Evolutionary conservation across 2,329 filamentous ascomycete species (phyloP), one percentile per base, ranked within the genome.

Genomic region (Cladosporium halotolerans): DNA sequence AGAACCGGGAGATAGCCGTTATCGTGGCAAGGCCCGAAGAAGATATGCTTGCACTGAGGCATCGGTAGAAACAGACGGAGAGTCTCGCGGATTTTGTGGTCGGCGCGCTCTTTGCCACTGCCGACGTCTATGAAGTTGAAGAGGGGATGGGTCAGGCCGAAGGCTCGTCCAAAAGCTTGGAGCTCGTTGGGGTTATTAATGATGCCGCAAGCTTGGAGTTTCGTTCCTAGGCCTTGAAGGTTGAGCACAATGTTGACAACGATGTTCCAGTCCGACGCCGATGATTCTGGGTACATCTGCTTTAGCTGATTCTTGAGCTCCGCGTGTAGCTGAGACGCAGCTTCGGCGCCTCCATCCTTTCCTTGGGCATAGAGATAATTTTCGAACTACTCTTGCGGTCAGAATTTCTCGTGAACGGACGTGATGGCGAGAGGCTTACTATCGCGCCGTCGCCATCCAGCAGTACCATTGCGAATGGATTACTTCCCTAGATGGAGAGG

Each of bases 381-480:
- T 49, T 75, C 67, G 58, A 77, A 77, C 70, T 74, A 49, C n/a
- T 19, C 28, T 45, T 43, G 16, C n/a, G 10, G 10, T 33, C 4
- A 4, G 23, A 18, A 3, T 42, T 2, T 14, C 31, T 14, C 13
- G 16, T 9, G 10, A 14, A 4, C 13, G 8, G 16, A 13, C 4
- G 13, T 31, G 23, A 13, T 2, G 10, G 38, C 42, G 38, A 66
- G 32, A 36, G 44, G 31, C 69, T 63, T 62, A 73, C 72, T 49
- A 74, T 67, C 58, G 72, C 73, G 19, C 74, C 74, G 63, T 77
- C 75, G n/a, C 75, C 75, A 62, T 77, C 75, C 44, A 77, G 72
- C 44, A 77, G 61, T 38, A 68, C 72, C 60, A 76, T 61, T 10
- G 73, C 72, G 55, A 77, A 77, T 14, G 73, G 70, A 56, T 67